Base-by-base conservation (phyloP, 2,329 filamentous ascomycete genomes). In the Rhexocercosporidium sp. region DNA sequence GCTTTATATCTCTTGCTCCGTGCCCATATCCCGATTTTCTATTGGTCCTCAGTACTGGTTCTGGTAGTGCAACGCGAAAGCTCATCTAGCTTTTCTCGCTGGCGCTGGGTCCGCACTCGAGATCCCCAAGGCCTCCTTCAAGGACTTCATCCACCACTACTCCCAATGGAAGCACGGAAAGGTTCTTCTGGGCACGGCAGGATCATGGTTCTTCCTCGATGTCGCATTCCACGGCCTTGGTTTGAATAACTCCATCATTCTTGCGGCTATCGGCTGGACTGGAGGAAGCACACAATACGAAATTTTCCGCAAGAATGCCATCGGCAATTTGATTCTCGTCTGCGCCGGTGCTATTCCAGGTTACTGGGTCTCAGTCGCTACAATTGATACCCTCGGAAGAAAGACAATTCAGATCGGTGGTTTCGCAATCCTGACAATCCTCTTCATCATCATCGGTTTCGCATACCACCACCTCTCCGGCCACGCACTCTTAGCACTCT, bases 261-360 rank as follows among this genome's bases (percentile, higher is more conserved):
- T 96, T 16, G 80, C 84, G 29, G 87, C 89, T 2, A 93, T 95
- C 69, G 92, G 92, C 39, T 96, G 91, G 77, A 86, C 86, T 22
- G 82, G 83, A 44, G 90, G 89, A 11, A 74, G 78, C 41, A 88
- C 85, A 39, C 83, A 93, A 29, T 94, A 94, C 78, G 77, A 90
- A n/a, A 85, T 87, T 67, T 85, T 94, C 70, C 88, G 88, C 79
- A 92, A 91, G 76, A 90, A 88, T 66, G 91, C 92, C 8, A 85
- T 93, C 25, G 63, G 92, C 20, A 93, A 93, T 78, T 85, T 94
- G 66, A 93, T 95, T 70, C 79, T 95, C 39, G 86, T 92, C 66
- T 92, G 90, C 73, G 92, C 92, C 6, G 92, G 92, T 56, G 89
- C 92, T 14, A 88, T 95, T 3, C 92, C 92, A 0, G 92, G 92